Conservation (phyloP, 345 rosid genomes). For the Erysimum cheiranthoides region DNA sequence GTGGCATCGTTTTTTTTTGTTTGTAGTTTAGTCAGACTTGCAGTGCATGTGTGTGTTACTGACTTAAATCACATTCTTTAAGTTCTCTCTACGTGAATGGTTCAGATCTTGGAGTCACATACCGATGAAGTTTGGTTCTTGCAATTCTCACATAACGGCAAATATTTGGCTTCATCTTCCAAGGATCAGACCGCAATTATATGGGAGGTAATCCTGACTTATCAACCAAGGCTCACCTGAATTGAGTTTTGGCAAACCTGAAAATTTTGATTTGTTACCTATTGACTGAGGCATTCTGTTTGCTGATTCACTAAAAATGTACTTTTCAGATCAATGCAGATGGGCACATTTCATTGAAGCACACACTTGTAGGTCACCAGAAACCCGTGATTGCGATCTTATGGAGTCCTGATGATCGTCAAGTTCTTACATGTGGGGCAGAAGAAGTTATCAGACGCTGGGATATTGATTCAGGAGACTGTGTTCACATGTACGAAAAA, state of each 20-base stretch:
- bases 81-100: conserved; percentile 49
- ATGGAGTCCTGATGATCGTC: conserved; percentile 70
- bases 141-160: conserved; percentile 76
- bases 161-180: conserved; percentile 74
- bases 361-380: conserved; percentile 57
- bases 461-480: conserved; percentile 67
- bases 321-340: conserved; percentile 51
- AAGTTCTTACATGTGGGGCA: conserved; percentile 72
- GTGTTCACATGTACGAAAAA: conserved; percentile 62
- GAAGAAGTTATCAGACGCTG: conserved; percentile 71
- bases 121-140: conserved; percentile 78
- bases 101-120: conserved; percentile 69
- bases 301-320: conserved; percentile 29
- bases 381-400: conserved; percentile 60
- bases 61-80: conserved; percentile 38
- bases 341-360: conserved; percentile 59
- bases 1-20: conserved; percentile 34
- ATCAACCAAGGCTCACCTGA: conserved; percentile 4
- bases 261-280: conserved; percentile 16
- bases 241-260: conserved; percentile 13
- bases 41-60: conserved; percentile 41
- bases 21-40: conserved; percentile 42
- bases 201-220: conserved; percentile 66
- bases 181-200: conserved; percentile 63
- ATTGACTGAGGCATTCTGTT: conserved; percentile 4